Conservation (phyloP, 257 asterid species). For the Salvia miltiorrhiza region DNA sequence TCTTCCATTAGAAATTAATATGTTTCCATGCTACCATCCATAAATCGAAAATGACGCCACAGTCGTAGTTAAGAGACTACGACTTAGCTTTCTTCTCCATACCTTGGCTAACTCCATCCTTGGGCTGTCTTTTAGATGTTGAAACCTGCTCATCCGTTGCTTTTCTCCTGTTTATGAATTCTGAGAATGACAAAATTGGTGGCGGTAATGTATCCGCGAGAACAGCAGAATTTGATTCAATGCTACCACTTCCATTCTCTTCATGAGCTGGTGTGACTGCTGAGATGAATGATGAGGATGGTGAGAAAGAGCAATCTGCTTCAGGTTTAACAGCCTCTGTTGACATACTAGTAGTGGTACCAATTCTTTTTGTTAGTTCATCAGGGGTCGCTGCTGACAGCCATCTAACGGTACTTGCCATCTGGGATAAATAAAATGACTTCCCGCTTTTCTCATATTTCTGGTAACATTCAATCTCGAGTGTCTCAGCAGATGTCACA, state of each 20-base stretch:
- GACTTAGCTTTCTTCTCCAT: slow-evolving; percentile 52
- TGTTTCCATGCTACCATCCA: slow-evolving; percentile 3
- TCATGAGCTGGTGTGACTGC: slow-evolving; percentile 17
- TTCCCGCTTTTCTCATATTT: slow-evolving; percentile 73
- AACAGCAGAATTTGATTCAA: slow-evolving; percentile 25
- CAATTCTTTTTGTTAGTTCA: slow-evolving; percentile 49
- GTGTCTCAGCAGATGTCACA: slow-evolving; percentile 42
- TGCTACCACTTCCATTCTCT: slow-evolving; percentile 23
- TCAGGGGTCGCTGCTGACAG: slow-evolving; percentile 56
- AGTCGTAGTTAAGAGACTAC: slow-evolving; percentile 21
- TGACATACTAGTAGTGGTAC: slow-evolving; percentile 17
- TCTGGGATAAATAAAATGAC: slow-evolving; percentile 76
- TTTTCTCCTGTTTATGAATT: slow-evolving; percentile 62
- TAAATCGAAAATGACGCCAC: too few species aligned
- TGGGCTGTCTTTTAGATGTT: slow-evolving; percentile 40
- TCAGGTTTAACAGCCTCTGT: slow-evolving; percentile 25
- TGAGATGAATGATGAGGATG: slow-evolving; percentile 24
- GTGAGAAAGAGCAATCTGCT: slow-evolving; percentile 30
- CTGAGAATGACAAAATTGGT: slow-evolving; percentile 68
- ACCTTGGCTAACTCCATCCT: slow-evolving; percentile 32
- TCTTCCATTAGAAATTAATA: not conserved
- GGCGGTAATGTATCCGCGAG: slow-evolving; percentile 40
- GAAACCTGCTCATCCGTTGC: slow-evolving; percentile 30
- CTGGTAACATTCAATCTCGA: slow-evolving; percentile 69
- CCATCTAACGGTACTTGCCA: slow-evolving; percentile 81